Evolutionary conservation across 371 early-diverging fungal species (phyloP), one percentile per base, ranked within the genome.

Genomic region (Capillidium rhysosporum): DNA sequence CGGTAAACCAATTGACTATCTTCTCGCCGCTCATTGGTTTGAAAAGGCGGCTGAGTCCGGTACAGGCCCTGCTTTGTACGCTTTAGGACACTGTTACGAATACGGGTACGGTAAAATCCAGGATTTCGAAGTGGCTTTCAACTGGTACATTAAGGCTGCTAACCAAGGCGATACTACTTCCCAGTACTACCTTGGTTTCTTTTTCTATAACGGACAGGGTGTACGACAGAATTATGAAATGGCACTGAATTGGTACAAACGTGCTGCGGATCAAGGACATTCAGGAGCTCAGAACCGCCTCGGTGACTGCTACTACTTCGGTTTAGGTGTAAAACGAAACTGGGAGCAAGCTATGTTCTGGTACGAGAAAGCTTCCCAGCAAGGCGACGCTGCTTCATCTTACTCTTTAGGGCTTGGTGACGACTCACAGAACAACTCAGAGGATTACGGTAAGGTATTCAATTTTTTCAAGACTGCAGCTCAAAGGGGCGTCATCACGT

Each of bases 361-460:
- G 79, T 90, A 87, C 66, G 61, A 65, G 14, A 66, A 68, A 40
- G 71, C 82, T n/a, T 84, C 85, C 1, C 64, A 69, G 30, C 70
- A 71, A 56, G 82, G 84, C 26, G 77, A 82, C 55, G 75, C 82
- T 0, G 86, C 84, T 14, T 79, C 84, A 56, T 82, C 80, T 64
- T 85, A 86, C 65, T 64, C 85, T 48, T 86, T 81, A 3, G 77
- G 84, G 61, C 79, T 82, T 56, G 83, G 80, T 61, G 86, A 86
- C 61, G 76, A 79, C 51, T 86, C 87, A 16, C 59, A 79, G 29
- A 84, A 83, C 9, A 73, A 77, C 3, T 66, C 68, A 34, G 68
- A 70, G 58, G 66, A 80, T 57, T 58, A 72, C 0, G 56, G 59
- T 23, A 65, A 71, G 57, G 85, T 85, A 14, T 69, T 84, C 52